Conservation (phyloP, 2,329 filamentous ascomycete species). For the Venturia aucupariae region DNA sequence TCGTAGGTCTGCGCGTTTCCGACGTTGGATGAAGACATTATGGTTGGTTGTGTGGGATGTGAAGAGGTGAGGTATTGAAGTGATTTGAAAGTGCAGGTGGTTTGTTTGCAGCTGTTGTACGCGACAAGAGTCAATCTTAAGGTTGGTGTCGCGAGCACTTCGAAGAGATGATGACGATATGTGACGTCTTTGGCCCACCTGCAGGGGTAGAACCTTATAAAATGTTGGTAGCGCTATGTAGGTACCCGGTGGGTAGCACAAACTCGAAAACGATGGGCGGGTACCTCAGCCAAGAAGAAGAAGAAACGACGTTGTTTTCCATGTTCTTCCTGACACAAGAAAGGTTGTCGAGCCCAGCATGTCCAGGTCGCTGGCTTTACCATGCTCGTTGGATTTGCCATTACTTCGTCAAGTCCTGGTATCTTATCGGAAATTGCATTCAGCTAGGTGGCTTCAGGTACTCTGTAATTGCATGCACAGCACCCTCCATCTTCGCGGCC, state of each 20-base stretch:
- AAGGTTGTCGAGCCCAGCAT: not conserved
- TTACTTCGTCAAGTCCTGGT: not conserved
- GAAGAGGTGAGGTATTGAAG: not conserved
- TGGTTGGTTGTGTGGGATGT: conserved; percentile 19
- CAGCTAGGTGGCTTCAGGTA: conserved; percentile 44
- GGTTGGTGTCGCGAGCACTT: not conserved
- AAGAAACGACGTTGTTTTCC: not conserved
- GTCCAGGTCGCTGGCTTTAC: not conserved
- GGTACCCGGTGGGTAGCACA: no score
- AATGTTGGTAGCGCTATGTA: not conserved
- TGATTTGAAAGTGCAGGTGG: not conserved
- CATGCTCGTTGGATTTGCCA: not conserved
- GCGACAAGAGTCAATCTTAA: not conserved
- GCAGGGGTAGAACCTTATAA: no score
- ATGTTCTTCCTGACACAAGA: not conserved
- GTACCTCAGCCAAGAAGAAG: not conserved
- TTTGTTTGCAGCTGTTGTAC: not conserved
- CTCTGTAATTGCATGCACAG: conserved; percentile 65
- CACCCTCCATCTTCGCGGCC: conserved; percentile 61
- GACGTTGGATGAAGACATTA: conserved; percentile 54
- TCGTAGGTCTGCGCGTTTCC: conserved; percentile 61
- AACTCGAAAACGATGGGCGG: not conserved
- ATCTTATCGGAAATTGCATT: no score
- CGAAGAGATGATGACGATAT: not conserved
- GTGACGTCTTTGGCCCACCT: not conserved